Base-by-base conservation (phyloP, 371 early-diverging fungal species). In the Synchytrium microbalum region DNA sequence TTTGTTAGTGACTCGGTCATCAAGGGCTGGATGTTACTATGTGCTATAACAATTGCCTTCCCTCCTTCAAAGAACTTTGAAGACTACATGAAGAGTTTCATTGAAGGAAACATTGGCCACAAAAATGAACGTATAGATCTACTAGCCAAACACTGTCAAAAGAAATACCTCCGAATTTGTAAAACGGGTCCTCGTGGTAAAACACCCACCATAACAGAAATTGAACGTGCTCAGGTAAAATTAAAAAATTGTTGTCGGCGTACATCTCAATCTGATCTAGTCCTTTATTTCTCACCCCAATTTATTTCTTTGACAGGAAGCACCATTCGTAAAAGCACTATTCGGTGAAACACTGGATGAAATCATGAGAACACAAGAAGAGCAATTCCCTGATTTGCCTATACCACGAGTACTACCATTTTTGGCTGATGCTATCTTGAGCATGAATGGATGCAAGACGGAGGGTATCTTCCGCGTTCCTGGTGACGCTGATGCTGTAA, bases 381-480 rank as follows among this genome's bases (percentile, higher is more conserved):
- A 38, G 61, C 69, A 32, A 64, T 72, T 68, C 71, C 71, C 60
- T 73, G 77, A 28, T 56, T 73, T 83, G 54, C 68, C 79, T 24
- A 76, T 91, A 32, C 98, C 98, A 2, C 78, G 83, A 13, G 82
- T 97, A 57, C 82, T 97, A 38, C 82, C 87, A n/a, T 92, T 92
- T 68, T 76, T 97, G 61, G 79, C 88, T 1, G 86, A 88, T 24
- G 76, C 85, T 23, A 88, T 97, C 19, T 68, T 86, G 38, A 68
- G 82, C 0, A 75, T 93, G 32, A 83, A 88, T 56, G 98, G 98
- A 13, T 80, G 80, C 54, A 57, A 72, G 59, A 82, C 92, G 10
- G 96, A 97, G 71, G 98, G 98, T n/a, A 93, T 97, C 28, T 97
- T 97, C 70, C 87, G 98, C 61, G 92, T 97, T 24, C 92, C 98